Evolutionary conservation across 192 early-diverging fungal species (phyloP), one percentile per base, ranked within the genome.

Genomic region (Coemansia sp.): DNA sequence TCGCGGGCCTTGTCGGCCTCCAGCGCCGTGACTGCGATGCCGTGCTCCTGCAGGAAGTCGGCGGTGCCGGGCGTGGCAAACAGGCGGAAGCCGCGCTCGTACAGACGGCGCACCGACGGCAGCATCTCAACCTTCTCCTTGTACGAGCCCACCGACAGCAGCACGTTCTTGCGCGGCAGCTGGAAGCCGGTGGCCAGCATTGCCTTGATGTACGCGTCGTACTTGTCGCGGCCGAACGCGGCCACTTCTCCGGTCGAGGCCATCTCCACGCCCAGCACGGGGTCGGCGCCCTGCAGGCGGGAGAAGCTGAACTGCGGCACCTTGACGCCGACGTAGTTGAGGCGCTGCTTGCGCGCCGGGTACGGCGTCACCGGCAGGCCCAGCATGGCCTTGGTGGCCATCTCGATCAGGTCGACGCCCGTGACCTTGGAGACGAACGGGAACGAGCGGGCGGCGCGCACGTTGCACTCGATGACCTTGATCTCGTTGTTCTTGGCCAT

Each of bases 401-500:
- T 87, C 67, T 99, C 94, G 53, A 99, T 94, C 58, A 99, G 79
- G 68, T 99, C 91, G 10, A 94, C 82, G 41, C 91, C 92, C 13
- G 92, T 79, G 6, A 97, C 94, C 83, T 99, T 99, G 65, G 94
- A 96, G 10, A 93, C 92, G 60, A 99, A 99, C 38, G 95, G 96
- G 84, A 96, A 96, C 30, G 93, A 96, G 23, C 96, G 86, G 15
- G 95, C 89, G 0, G 96, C 94, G 49, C 95, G 90, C 35, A 99
- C 85, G 62, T 99, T 99, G 79, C 96, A 99, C 73, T 99, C 96
- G 65, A 99, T 99, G 50, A 99, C 91, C 84, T 99, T 99, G 81
- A 99, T 93, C 72, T 97, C 94, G 67, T 94, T 95, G 80, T 99
- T 90, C 84, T 97, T 99, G 71, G 93, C 93, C 81, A 99, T 96